Evolutionary conservation across 129 eudicot species (phyloP).

Genomic region (Flaveria robusta): DNA sequence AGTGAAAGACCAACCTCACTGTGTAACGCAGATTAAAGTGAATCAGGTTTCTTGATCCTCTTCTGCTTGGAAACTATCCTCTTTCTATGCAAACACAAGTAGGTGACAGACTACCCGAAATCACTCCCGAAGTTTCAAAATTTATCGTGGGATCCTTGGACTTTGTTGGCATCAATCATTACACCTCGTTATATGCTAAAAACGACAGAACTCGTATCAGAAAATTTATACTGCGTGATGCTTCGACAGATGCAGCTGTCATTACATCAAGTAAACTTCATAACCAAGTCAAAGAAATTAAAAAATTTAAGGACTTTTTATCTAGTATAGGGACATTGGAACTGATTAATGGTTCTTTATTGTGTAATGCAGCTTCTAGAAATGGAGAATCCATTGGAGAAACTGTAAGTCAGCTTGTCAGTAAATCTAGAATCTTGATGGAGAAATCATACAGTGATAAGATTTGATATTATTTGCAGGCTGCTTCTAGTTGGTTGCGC

Average conservation of each 20-base stretch:
- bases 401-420: conserved; percentile 53
- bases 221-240: conserved; percentile 67
- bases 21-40: conserved; percentile 44
- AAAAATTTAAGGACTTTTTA: no score
- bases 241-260: conserved; percentile 69
- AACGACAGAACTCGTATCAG: conserved; percentile 64
- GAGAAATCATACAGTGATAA: not conserved
- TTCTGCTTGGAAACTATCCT: conserved; percentile 83
- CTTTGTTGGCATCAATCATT: conserved; percentile 88
- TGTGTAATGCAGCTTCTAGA: conserved; percentile 56
- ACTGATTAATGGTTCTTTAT: conserved; percentile 28
- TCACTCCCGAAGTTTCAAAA: conserved; percentile 52
- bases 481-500: conserved; percentile 82
- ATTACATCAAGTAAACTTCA: conserved; percentile 56
- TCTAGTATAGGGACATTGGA: not conserved
- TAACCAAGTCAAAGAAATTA: not conserved
- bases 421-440: not conserved
- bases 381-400: conserved; percentile 82
- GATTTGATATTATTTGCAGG: conserved; percentile 41
- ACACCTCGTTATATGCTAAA: conserved; percentile 79
- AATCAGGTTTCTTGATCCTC: conserved; percentile 98
- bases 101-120: conserved; percentile 69
- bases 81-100: conserved; percentile 80
- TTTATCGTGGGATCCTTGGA: conserved; percentile 64
- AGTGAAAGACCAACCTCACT: conserved; percentile 28